These are phyloP conservation scores for Sporothrix phasma DNA, from an alignment of 2,329 filamentous ascomycete species.

Conservation along the genomic window DNA sequence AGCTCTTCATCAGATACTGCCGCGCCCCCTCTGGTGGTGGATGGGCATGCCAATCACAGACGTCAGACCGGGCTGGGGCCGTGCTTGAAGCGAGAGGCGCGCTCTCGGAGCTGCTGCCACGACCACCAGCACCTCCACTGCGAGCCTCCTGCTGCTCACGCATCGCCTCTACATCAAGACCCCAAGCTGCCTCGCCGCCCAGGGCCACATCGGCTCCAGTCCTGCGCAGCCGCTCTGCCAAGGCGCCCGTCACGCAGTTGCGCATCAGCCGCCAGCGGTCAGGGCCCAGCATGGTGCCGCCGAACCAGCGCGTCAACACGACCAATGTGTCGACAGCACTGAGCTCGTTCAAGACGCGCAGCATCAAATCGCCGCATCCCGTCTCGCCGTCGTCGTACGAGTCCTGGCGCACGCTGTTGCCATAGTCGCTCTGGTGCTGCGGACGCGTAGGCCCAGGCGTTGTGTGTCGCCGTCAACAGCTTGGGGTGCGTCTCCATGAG, in stretches of 20 bases:
- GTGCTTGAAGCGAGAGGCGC: conserved; percentile 16
- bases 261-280: conserved; percentile 55
- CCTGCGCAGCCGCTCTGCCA: conserved; percentile 40
- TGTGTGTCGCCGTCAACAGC: conserved; percentile 47
- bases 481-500: conserved; percentile 40
- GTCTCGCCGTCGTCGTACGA: conserved; percentile 53
- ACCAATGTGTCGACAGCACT: conserved; percentile 43
- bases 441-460: conserved; percentile 44
- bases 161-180: conserved; percentile 45
- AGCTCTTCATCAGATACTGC: conserved; percentile 48
- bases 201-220: conserved; percentile 32
- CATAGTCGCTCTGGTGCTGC: conserved; percentile 9
- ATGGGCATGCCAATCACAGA: conserved; percentile 53
- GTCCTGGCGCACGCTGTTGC: conserved; percentile 31
- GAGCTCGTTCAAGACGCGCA: conserved; percentile 43
- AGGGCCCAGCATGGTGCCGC: conserved; percentile 50
- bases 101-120: conserved; percentile 10
- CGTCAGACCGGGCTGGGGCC: conserved; percentile 23
- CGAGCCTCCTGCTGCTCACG: conserved; percentile 25
- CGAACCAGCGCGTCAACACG: conserved; percentile 53
- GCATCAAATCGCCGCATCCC: conserved; percentile 47
- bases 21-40: conserved; percentile 62
- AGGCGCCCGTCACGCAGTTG: conserved; percentile 43
- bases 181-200: conserved; percentile 50
- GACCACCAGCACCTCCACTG: background rate